Evolutionary conservation across 176 grass and related monocot genomes (phyloP).

Genomic region (Avena sativa): DNA sequence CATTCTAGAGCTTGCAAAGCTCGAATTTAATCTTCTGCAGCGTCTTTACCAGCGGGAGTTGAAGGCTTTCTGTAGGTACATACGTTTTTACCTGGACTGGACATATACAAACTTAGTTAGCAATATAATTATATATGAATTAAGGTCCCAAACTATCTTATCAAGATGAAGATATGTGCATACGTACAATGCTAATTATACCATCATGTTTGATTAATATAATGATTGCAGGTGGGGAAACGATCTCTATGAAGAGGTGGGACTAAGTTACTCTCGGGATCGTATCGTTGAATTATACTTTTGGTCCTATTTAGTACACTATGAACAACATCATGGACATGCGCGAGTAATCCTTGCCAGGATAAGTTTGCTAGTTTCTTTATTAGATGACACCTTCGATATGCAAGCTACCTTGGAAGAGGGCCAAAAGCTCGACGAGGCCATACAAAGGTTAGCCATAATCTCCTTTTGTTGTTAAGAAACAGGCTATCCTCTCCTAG

Average conservation of each 20-base stretch:
- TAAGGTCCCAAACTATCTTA: too few species aligned
- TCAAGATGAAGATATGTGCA: too few species aligned
- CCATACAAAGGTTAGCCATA: background rate
- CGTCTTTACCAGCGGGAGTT: background rate
- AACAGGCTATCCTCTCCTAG: background rate
- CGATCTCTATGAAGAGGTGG: background rate
- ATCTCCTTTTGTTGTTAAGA: too few species aligned
- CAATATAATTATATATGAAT: too few species aligned
- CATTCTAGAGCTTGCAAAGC: background rate
- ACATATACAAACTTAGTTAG: too few species aligned
- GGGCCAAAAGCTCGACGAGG: background rate
- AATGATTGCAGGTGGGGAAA: slow-evolving; percentile 24
- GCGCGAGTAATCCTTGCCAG: slow-evolving; percentile 19
- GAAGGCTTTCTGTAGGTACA: background rate
- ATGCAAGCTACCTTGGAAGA: slow-evolving; percentile 25
- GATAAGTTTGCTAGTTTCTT: background rate
- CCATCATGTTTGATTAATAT: too few species aligned
- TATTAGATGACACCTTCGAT: slow-evolving; percentile 37
- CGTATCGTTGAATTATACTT: slow-evolving; percentile 33
- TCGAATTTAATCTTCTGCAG: slow-evolving; percentile 11
- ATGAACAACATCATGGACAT: background rate
- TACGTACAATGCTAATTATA: too few species aligned
- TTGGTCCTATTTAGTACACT: background rate
- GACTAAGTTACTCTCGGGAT: slow-evolving; percentile 23
- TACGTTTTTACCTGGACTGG: too few species aligned